Percentiles rank a stretch among this genome's conserved stretches.
Conservation (phyloP, 768 basidiomycete species). For the Daedaleopsis nitida region DNA sequence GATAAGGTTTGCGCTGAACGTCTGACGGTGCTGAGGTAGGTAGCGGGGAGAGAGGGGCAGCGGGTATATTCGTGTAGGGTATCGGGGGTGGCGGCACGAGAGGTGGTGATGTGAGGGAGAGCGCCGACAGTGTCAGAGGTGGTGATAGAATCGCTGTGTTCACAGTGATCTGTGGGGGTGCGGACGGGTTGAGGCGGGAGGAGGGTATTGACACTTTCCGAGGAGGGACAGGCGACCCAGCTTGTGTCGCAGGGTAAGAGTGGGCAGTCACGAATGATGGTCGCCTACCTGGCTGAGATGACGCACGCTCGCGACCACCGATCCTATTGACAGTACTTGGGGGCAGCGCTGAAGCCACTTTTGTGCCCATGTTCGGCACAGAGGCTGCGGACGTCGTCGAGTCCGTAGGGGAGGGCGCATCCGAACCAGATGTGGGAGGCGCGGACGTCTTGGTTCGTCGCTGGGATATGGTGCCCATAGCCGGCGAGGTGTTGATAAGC, state of each 20-base stretch:
- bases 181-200: constrained; percentile 55
- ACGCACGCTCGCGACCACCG: constrained; percentile 58
- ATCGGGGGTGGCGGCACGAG: constrained; percentile 51
- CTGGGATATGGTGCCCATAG: constrained; percentile 67
- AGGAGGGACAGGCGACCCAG: constrained; percentile 39
- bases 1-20: constrained; percentile 81
- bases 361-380: constrained; percentile 29
- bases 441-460: constrained; percentile 68
- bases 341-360: constrained; percentile 42
- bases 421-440: constrained; percentile 37
- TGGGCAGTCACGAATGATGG: constrained; percentile 58
- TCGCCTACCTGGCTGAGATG: constrained; percentile 76
- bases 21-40: constrained; percentile 74
- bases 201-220: constrained; percentile 69
- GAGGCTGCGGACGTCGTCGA: constrained; percentile 39
- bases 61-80: constrained; percentile 60
- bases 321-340: constrained; percentile 40
- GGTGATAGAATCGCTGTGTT: constrained; percentile 54
- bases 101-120: constrained; percentile 30
- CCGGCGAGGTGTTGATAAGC: constrained; percentile 61
- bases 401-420: constrained; percentile 40
- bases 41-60: constrained; percentile 76
- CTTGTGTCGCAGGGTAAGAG: constrained; percentile 56
- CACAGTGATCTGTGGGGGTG: constrained; percentile 48
- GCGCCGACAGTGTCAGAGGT: constrained; percentile 32